Base-by-base conservation (phyloP, 768 basidiomycete genomes). In the Mycena amicta region DNA sequence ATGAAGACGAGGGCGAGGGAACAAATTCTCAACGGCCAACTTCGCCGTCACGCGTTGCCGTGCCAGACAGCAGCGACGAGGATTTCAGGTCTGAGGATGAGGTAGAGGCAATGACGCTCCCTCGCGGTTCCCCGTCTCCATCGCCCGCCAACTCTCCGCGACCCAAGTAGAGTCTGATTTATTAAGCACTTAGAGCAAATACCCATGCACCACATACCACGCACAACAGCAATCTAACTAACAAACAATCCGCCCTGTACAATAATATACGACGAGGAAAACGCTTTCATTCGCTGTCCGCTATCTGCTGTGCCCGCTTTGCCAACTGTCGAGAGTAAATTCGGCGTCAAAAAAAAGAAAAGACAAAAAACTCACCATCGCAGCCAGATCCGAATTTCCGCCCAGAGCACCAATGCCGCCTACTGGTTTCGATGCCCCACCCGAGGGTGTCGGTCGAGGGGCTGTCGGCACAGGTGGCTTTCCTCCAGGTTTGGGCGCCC, bases 251-350 rank as follows among this genome's bases (percentile, higher is more conserved):
- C 33, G 11, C 18, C 33, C 33, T 37, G 33, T 37, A 37, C 33
- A 37, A 37, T 18, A 37, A 37, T 18, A 37, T 8, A 37, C n/a
- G n/a, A n/a, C n/a, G n/a, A 37, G 18, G 18, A 37, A 8, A 8
- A 37, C 33, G 18, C 11, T 37, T 8, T 37, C 33, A 74, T 64
- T 77, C 77, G 52, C 80, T 77, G 40, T 83, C 83, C 20, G 76
- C 75, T 62, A 84, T 79, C 66, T 75, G 80, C 70, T 93, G 90
- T 1, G 91, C 90, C 25, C 92, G 86, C 70, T 79, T 90, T 22
- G 90, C 90, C 55, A 93, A 72, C 91, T n/a, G n/a, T n/a, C n/a
- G n/a, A n/a, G n/a, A n/a, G n/a, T n/a, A n/a, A n/a, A n/a, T n/a
- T n/a, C n/a, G n/a, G n/a, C n/a, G n/a, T n/a, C n/a, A n/a, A n/a